Evolutionary conservation across 768 basidiomycete genomes (phyloP).

Genomic region (Pisolithus marmoratus): DNA sequence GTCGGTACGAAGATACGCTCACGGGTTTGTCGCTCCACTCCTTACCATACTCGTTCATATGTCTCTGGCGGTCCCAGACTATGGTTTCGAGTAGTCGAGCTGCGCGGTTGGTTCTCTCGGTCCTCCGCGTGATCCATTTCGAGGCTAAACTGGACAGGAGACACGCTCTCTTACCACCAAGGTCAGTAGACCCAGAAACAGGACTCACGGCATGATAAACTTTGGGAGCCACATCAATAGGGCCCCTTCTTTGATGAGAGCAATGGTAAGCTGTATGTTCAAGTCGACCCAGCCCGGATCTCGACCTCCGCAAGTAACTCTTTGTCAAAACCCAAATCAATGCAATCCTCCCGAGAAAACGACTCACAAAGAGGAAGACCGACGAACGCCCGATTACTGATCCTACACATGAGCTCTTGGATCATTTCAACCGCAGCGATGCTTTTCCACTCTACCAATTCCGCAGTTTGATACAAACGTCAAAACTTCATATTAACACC

Average conservation of each 20-base stretch:
- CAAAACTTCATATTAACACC: too few relatives aligned
- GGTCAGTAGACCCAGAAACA: neutral
- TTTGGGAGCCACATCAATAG: slow-evolving; percentile 27
- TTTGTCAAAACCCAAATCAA: neutral
- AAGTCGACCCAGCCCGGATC: slow-evolving; percentile 31
- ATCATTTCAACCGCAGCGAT: slow-evolving; percentile 22
- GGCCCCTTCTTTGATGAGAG: slow-evolving; percentile 15
- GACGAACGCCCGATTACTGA: slow-evolving; percentile 43
- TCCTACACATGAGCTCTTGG: slow-evolving; percentile 33
- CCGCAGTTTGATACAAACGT: neutral
- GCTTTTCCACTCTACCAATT: slow-evolving; percentile 34
- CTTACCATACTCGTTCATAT: slow-evolving; percentile 17
- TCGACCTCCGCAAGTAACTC: slow-evolving; percentile 27
- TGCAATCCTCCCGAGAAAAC: too few relatives aligned
- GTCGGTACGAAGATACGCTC: slow-evolving; percentile 1
- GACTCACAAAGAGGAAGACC: slow-evolving; percentile 43
- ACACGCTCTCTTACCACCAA: neutral
- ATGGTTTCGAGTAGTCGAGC: slow-evolving; percentile 21
- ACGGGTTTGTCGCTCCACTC: slow-evolving; percentile 31
- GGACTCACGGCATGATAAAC: slow-evolving; percentile 26
- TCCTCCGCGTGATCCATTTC: slow-evolving; percentile 8
- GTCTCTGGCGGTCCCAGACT: slow-evolving; percentile 23
- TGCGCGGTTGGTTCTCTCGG: slow-evolving; percentile 1
- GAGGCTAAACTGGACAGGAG: slow-evolving; percentile 11
- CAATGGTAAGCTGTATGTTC: slow-evolving; percentile 26